These are phyloP conservation scores for Apiosordaria backusii DNA, from an alignment of 495 filamentous ascomycete genomes.

Conservation along the genomic window DNA sequence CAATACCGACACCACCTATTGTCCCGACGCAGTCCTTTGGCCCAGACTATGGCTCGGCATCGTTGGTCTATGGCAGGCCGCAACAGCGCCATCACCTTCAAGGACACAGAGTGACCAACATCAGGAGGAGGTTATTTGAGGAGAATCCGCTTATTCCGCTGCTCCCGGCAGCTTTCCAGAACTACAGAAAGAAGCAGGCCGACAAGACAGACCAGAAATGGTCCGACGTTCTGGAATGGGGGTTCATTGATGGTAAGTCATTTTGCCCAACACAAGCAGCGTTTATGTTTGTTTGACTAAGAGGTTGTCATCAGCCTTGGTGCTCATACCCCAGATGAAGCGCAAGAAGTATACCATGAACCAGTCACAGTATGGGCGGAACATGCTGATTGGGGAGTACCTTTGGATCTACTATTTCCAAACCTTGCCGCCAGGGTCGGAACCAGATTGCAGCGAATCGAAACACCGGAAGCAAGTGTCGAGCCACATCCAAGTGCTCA, in stretches of 20 bases:
- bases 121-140: conserved; percentile 24
- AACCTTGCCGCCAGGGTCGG: conserved; percentile 33
- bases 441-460: conserved; percentile 29
- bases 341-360: conserved; percentile 70
- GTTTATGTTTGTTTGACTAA: background rate
- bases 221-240: conserved; percentile 79
- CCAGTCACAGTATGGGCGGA: conserved; percentile 75
- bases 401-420: conserved; percentile 57
- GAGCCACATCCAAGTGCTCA: conserved; percentile 96
- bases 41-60: conserved; percentile 34
- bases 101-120: conserved; percentile 8
- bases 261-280: conserved; percentile 2
- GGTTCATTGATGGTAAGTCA: conserved; percentile 81
- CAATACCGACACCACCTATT: conserved; percentile 43
- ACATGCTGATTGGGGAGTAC: conserved; percentile 85
- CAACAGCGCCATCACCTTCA: conserved; percentile 25
- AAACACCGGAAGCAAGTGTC: conserved; percentile 86
- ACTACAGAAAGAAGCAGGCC: conserved; percentile 66
- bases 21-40: conserved; percentile 42
- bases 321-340: conserved; percentile 78
- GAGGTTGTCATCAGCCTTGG: conserved; percentile 56
- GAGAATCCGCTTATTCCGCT: conserved; percentile 52
- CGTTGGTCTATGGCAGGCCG: conserved; percentile 14
- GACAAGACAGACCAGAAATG: conserved; percentile 57
- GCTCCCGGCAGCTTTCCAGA: conserved; percentile 56